Base-by-base conservation (phyloP, 2,329 filamentous ascomycete genomes). In the Harringtonia aguacate region DNA sequence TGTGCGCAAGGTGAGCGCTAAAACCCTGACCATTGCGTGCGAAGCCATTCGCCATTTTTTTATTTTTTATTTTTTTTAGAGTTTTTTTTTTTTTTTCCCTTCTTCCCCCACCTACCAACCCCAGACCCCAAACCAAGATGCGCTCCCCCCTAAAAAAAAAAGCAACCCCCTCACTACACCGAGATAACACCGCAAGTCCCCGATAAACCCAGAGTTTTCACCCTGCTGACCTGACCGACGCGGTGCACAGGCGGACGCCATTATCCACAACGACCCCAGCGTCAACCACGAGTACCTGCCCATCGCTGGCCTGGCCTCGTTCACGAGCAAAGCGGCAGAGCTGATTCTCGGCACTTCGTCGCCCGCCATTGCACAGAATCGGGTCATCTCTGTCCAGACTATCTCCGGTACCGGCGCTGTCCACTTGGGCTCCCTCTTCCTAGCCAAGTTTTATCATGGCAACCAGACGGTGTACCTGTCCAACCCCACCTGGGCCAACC, bases 221-320 rank as follows among this genome's bases (percentile, higher is more conserved):
- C 35, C 3, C 18, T 30, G 43, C 31, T 46, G 24, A 37, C 30
- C 36, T 36, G 4, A 8, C 15, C 22, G 10, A 20, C 15, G 21
- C 36, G 28, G 36, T 31, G 28, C 30, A 31, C 61, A 97, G 90
- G 92, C 92, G 55, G 89, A 97, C 62, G 84, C 92, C 53, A 79
- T 87, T 57, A 77, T 97, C 53, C 84, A 81, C 64, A 83, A 84
- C 61, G 88, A 95, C 66, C 88, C 90, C 59, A 77, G 86, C 48
- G 74, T 94, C 56, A 94, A 98, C 70, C 90, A 98, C 72, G 92
- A 98, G 75, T 98, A 98, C 67, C 86, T 94, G 48, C 90, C 92
- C 47, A 98, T 98, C 62, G 84, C 88, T 50, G 92, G 92, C 59
- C 75, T 97, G 47, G 68, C 81, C 45, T 75, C 82, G 50, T 94